Base-by-base conservation (phyloP, 352 stramenopile species). In the Bremia lactucae region DNA sequence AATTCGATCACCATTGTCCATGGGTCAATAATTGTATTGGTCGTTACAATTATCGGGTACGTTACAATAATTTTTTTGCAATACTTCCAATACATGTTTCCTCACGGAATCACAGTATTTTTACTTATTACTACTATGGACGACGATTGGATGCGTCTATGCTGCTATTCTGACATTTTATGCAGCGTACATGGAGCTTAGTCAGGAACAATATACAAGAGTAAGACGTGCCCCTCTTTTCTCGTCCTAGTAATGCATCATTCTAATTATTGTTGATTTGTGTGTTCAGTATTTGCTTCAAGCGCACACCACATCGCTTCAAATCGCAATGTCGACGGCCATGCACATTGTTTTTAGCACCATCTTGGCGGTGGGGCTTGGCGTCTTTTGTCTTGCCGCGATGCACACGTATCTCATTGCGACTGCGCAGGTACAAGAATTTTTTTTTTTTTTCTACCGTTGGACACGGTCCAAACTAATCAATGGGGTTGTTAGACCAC, bases 21-120 rank as follows among this genome's bases (percentile, higher is more conserved):
- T 98, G 93, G 93, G 79, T 98, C 5, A 98, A 98, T 59, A 98
- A 98, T 69, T 98, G 92, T 59, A 82, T 98, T 38, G 95, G 93
- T 33, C 89, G 96, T 33, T 77, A 90, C 48, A 98, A 98, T 65
- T 96, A 98, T 71, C 97, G 68, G 37, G 70, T 82, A 68, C 10
- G 64, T n/a, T 24, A 22, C 38, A 7, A 29, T 21, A 15, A 16
- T 46, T 20, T 7, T 43, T 7, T 24, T 6, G 20, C 4, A 21
- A 5, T 7, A 24, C 15, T 31, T 23, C 23, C 33, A 43, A 41
- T 33, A 9, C 16, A 19, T 24, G 10, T 45, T 15, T 2, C 5
- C 18, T 28, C 14, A 7, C 16, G 48, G 25, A 2, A 29, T 11
- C 1, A 3, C 36, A 87, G 74, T 90, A 86, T 38, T 90, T 90